Base-by-base conservation (phyloP, 176 grass and related monocot species). In the Zizania latifolia region DNA sequence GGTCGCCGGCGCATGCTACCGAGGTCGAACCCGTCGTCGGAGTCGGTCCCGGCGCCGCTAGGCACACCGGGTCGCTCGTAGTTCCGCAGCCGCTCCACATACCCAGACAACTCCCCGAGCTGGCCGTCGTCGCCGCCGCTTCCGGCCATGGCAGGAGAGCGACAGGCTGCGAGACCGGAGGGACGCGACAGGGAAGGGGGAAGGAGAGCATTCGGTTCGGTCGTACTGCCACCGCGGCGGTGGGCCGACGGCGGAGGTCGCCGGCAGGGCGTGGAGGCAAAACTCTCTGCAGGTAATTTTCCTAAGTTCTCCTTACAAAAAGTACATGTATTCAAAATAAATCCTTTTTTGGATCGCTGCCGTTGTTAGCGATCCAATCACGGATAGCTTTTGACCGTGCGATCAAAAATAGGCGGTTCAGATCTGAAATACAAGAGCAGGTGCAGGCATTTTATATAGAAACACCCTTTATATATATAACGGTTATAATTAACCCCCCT, bases 11-110 rank as follows among this genome's bases (percentile, higher is more conserved):
- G 75, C 94, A 98, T 94, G 65, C 94, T 83, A 10, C 86, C 88
- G 8, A 98, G 94, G 81, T 98, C 91, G 60, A 98, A 98, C 2
- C 91, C 94, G 32, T 94, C 91, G 65, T 68, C 88, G 39, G 90
- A 85, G 74, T 98, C 91, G 0, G 94, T 94, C 5, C 91, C 94
- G 10, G 91, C 91, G 51, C 88, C 88, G 38, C 53, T 79, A 24
- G 94, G 94, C 21, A 98, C 84, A 4, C 90, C 94, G n/a, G 78
- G 71, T 13, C 84, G 86, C 88, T 98, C 94, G 74, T 89, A 87
- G 83, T 93, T 93, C 67, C 86, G 90, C 8, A 93, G 78, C 40
- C 57, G 61, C 33, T 98, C 94, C 94, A 98, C 87, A 75, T 89
- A 98, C 19, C 86, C 91, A 10, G 86, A 45, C 83, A 98, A 92